phyloP scores from a whole-genome alignment of 108 stramenopile species.

The Pseudonitzschia pungens region DNA sequence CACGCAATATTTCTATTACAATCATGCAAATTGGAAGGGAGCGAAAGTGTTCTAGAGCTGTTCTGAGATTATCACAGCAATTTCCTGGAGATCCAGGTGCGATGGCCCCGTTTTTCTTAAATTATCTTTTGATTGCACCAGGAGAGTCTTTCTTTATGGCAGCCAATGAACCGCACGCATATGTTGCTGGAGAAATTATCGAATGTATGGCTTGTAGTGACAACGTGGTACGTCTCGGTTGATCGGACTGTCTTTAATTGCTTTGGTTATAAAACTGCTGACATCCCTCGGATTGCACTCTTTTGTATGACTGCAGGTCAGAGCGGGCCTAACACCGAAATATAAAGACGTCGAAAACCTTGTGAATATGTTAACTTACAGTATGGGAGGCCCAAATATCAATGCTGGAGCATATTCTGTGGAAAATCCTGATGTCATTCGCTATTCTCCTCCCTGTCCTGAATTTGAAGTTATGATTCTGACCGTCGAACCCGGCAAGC shows the following conservation, averaged over 20 bases:
- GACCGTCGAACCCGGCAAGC: constrained; percentile 64
- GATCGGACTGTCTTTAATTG: not conserved
- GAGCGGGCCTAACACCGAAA: constrained; percentile 98
- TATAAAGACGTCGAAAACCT: constrained; percentile 96
- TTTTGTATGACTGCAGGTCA: constrained; percentile 24
- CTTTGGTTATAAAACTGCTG: not conserved
- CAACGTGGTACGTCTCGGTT: constrained; percentile 84
- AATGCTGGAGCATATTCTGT: constrained; percentile 59
- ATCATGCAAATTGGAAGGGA: constrained; percentile 26
- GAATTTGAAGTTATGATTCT: constrained; percentile 82
- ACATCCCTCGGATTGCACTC: not conserved
- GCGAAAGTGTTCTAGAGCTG: constrained; percentile 67
- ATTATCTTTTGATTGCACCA: constrained; percentile 73
- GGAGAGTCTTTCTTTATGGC: constrained; percentile 87
- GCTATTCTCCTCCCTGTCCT: constrained; percentile 77
- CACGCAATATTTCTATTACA: not conserved
- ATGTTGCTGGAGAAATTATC: constrained; percentile 92
- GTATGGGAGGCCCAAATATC: constrained; percentile 76
- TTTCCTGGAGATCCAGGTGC: constrained; percentile 91
- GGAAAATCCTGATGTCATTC: constrained; percentile 59
- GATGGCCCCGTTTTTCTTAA: constrained; percentile 88
- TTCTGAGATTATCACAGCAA: constrained; percentile 77
- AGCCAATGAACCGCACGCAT: constrained; percentile 95
- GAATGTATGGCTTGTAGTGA: constrained; percentile 99
- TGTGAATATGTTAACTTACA: constrained; percentile 89